Evolutionary conservation across 2,329 filamentous ascomycete species (phyloP), one percentile per base, ranked within the genome.

Genomic region (Paracamarosporium sp.): DNA sequence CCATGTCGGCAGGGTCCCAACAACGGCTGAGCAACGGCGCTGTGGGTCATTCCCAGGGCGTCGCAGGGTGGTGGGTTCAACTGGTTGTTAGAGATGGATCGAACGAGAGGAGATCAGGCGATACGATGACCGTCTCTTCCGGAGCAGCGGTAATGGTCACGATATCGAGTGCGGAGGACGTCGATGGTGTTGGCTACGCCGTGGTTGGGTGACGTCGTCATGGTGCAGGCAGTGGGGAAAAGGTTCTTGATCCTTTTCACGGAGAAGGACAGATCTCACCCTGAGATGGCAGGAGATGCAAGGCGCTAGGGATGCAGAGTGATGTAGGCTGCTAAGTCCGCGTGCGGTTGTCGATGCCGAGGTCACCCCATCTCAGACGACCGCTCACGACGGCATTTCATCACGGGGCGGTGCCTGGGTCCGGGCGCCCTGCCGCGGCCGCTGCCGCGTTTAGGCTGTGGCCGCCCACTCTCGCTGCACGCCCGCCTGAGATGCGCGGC

Each of bases 401-500:
- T n/a, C n/a, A n/a, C n/a, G n/a, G n/a, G n/a, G n/a, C n/a, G n/a
- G n/a, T n/a, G n/a, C n/a, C n/a, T n/a, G n/a, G n/a, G n/a, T n/a
- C n/a, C n/a, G n/a, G n/a, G n/a, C 50, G 20, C 22, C 9, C 28
- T 35, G 20, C 25, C 41, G 46, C 51, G 51, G 41, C 24, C 25
- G 43, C 31, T 13, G 24, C 43, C 41, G n/a, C 43, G 11, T 41
- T 53, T 46, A 54, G 52, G 30, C 43, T 54, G 43, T 47, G 30
- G 15, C 30, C 17, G 36, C 43, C 52, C 52, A 31, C 35, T 51
- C 22, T 30, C 31, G 52, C 41, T 30, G 43, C 33, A 30, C 50
- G 35, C 33, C 58, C 50, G 61, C 43, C 44, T 53, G 62, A 60
- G 48, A 65, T 70, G 71, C 72, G 72, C 72, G 72, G 72, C 72